Percentiles rank a stretch among this genome's conserved stretches.
phyloP scores from a whole-genome alignment of 1,284 basidiomycete genomes.

The Ceraceosorus guamensis region DNA sequence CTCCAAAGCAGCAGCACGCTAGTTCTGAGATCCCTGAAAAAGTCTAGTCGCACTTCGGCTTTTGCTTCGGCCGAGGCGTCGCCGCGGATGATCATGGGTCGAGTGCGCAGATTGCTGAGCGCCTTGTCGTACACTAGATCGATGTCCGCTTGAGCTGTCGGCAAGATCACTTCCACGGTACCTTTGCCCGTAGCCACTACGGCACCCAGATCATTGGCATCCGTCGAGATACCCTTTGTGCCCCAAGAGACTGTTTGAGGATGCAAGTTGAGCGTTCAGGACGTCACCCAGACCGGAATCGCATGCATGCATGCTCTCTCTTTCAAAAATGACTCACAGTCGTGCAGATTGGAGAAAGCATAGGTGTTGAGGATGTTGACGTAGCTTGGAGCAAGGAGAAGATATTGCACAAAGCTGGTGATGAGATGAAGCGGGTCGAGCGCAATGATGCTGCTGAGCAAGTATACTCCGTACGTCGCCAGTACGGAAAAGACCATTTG shows the following conservation, averaged over 20 bases:
- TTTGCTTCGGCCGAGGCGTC: conserved; percentile 42
- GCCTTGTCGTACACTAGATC: conserved; percentile 85
- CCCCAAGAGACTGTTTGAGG: conserved; percentile 45
- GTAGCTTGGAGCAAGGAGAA: conserved; percentile 84
- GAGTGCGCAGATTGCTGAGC: conserved; percentile 68
- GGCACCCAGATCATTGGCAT: conserved; percentile 40
- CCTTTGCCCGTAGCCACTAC: conserved; percentile 46
- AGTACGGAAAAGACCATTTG: conserved; percentile 75
- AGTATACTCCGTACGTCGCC: conserved; percentile 66
- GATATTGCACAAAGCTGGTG: conserved; percentile 87
- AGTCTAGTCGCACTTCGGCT: conserved; percentile 42
- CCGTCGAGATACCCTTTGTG: conserved; percentile 48
- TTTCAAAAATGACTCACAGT: too few species aligned
- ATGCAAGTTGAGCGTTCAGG: conserved; percentile 24
- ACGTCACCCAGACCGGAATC: too few species aligned
- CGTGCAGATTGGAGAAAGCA: conserved; percentile 30
- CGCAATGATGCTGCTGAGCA: conserved; percentile 63
- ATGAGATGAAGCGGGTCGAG: conserved; percentile 85
- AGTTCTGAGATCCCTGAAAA: conserved; percentile 66
- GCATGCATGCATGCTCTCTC: too few species aligned
- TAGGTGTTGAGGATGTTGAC: conserved; percentile 62
- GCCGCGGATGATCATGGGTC: conserved; percentile 52
- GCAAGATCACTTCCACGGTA: conserved; percentile 75
- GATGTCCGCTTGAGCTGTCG: conserved; percentile 75
- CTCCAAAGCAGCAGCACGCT: conserved; percentile 83